These are phyloP conservation scores for Secale cereale DNA, from an alignment of 176 grass and related monocot genomes.

Conservation along the genomic window DNA sequence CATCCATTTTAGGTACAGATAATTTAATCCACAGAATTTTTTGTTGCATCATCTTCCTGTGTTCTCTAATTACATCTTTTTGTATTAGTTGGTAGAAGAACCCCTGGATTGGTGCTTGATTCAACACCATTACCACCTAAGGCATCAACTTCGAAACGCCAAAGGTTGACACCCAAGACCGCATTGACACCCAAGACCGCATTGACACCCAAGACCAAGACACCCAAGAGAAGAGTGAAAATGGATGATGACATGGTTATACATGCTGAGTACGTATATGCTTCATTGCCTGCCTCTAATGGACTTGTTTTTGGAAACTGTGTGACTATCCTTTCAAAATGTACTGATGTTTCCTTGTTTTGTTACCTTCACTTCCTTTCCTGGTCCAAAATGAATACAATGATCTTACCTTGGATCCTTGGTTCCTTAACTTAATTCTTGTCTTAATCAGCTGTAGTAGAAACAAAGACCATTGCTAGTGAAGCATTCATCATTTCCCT, in stretches of 20 bases:
- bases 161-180: constrained; percentile 50
- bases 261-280: constrained; percentile 90
- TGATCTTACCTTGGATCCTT: background rate
- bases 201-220: constrained; percentile 42
- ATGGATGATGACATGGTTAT: constrained; percentile 92
- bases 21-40: constrained; percentile 17
- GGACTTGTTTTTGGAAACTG: constrained; percentile 19
- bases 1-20: constrained; percentile 84
- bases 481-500: background rate
- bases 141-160: constrained; percentile 66
- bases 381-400: background rate
- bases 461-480: background rate
- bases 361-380: background rate
- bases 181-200: constrained; percentile 35
- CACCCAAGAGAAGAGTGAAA: constrained; percentile 80
- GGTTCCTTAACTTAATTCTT: background rate
- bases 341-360: background rate
- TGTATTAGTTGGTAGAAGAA: constrained; percentile 77
- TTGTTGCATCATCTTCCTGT: constrained; percentile 19
- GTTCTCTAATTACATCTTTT: constrained; percentile 35
- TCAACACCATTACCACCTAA: constrained; percentile 57
- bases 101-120: constrained; percentile 64
- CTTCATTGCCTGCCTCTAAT: background rate
- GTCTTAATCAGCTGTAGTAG: background rate
- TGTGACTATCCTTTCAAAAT: constrained; percentile 16